Evolutionary conservation across 176 grass and related monocot species (phyloP), one percentile per base, ranked within the genome.

Genomic region (Elaeis guineensis): DNA sequence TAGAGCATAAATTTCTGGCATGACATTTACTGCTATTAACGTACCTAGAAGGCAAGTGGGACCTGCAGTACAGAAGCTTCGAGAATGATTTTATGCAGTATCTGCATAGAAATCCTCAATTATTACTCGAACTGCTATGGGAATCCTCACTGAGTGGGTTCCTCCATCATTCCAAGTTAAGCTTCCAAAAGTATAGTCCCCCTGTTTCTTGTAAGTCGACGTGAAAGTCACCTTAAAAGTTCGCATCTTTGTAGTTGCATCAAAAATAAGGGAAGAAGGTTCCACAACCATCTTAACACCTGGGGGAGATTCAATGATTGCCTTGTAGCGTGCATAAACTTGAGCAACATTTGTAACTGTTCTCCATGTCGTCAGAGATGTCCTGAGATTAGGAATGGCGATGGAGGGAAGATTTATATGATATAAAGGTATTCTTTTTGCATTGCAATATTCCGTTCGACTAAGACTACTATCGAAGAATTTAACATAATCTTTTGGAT

Each of bases 341-440:
- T 66, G 77, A 17, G 78, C 87, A 7, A 90, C 83, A 21, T 80
- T 90, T 26, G 83, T 83, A 23, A 86, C 76, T 4, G 72, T 85
- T 24, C 83, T 65, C 23, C 49, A 79, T 25, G 80, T 19, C 2
- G 52, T 67, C 12, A 57, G 1, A 0, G 62, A 39, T 15, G 63
- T 61, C 64, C 77, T 86, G 14, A 90, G 87, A 64, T 82, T 74
- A 4, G 82, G 75, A 54, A 90, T 73, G 17, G 72, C 39, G 26
- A 90, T 83, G 0, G 79, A 82, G 29, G 82, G 78, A 20, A 80
- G 54, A 49, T 90, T 90, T 1, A 90, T 28, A 30, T 82, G 20
- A 21, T 67, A 62, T 15, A 68, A 51, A 1, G 72, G 54, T 15
- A 28, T 55, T 48, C 26, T 6, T 3, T 17, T 30, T 26, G 29